Evolutionary conservation across 345 rosid species (phyloP), one percentile per base, ranked within the genome.

Genomic region (Leavenworthia alabamica): DNA sequence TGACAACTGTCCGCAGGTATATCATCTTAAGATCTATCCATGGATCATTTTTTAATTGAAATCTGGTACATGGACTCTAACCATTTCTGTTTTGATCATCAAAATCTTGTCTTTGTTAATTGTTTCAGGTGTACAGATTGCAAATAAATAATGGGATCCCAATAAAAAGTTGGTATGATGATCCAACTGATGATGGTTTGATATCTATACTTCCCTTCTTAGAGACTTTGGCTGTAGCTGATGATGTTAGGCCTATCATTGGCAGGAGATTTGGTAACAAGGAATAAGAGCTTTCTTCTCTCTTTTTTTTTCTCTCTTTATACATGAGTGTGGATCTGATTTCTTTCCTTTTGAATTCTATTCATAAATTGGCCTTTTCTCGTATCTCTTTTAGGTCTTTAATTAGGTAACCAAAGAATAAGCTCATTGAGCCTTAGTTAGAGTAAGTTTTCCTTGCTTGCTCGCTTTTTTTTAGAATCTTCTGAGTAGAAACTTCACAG

Each of bases 1-100:
- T 84, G 97, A 90, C 77, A 90, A 90, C 77, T 88, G 88, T 45
- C 97, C 97, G 17, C 96, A 90, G 97, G 97, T 90, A 84, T 62
- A 47, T 62, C 28, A 42, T 60, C 42, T 64, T 28, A 52, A 46
- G 36, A 35, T 50, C 27, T 57, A 19, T 46, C 64, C 47, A 48
- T n/a, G 35, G 9, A 36, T 47, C 50, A 23, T 33, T 33, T 23
- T 23, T 43, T 35, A 9, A n/a, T 26, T 36, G 24, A 27, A 7
- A n/a, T 39, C 51, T 26, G 43, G 11, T 11, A 43, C 43, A 23
- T 51, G 20, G 45, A 12, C 22, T 35, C 29, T 32, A 28, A 15
- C n/a, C 15, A 5, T 33, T 43, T 43, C 22, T 4, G 7, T 10
- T 13, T 58, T 67, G 37, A 24, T 60, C 48, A 68, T 60, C 28